These are phyloP conservation scores for Fusarium buharicum DNA, from an alignment of 2,329 filamentous ascomycete species.

Conservation along the genomic window DNA sequence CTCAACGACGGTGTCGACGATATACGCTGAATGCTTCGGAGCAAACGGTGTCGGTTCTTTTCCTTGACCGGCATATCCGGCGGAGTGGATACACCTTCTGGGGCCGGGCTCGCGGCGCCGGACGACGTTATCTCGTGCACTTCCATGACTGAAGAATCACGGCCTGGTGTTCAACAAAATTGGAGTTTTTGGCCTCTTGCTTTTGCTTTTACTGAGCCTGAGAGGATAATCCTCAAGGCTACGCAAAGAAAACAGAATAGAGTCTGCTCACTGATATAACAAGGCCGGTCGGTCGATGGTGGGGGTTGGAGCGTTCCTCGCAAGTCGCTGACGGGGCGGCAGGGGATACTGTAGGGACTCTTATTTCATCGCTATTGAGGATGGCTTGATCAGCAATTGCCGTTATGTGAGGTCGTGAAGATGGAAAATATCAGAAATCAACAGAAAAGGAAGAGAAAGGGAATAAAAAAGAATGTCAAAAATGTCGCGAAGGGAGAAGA, in stretches of 20 bases:
- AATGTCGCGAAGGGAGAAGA: conserved; percentile 25
- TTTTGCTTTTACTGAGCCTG: not conserved
- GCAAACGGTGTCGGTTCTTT: conserved; percentile 74
- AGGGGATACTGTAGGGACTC: conserved; percentile 20
- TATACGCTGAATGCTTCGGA: conserved; percentile 81
- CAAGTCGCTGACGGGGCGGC: conserved; percentile 24
- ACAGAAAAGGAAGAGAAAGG: conserved; percentile 2
- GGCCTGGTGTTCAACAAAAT: not conserved
- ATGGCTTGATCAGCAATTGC: conserved; percentile 7
- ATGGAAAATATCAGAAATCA: conserved; percentile 4
- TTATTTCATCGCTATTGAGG: conserved; percentile 43
- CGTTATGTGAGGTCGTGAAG: not conserved
- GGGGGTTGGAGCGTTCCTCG: conserved; percentile 32
- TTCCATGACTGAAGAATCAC: conserved; percentile 36
- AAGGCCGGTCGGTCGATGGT: conserved; percentile 26
- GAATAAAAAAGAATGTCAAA: conserved; percentile 22
- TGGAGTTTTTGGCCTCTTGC: not conserved
- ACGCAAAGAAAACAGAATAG: conserved; percentile 1
- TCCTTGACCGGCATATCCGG: conserved; percentile 59
- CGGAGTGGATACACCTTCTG: conserved; percentile 42
- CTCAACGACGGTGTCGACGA: conserved; percentile 80
- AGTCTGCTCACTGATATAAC: conserved; percentile 2
- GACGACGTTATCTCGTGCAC: conserved; percentile 39
- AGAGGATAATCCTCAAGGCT: not conserved
- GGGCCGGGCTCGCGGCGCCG: conserved; percentile 44